phyloP scores from a whole-genome alignment of 495 filamentous ascomycete genomes.

The Lophium mytilinum region DNA sequence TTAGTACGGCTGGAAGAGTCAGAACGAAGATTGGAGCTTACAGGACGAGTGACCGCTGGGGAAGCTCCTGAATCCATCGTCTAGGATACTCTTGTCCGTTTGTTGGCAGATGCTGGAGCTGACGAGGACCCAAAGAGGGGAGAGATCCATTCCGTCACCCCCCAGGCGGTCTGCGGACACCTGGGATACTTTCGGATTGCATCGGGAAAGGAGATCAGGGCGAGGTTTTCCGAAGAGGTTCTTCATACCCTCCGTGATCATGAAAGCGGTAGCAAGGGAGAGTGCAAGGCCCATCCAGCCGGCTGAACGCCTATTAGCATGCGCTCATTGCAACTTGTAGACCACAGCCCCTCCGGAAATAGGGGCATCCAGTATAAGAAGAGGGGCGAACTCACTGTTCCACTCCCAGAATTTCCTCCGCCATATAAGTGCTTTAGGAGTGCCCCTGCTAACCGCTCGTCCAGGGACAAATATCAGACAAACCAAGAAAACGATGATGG shows the following conservation, averaged over 20 bases:
- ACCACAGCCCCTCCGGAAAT: too few species aligned
- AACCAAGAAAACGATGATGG: conserved; percentile 42
- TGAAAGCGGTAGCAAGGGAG: conserved; percentile 45
- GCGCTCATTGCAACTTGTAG: too few species aligned
- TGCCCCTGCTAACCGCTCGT: conserved; percentile 24
- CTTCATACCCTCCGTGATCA: conserved; percentile 57
- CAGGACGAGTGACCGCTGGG: conserved; percentile 63
- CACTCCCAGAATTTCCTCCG: conserved; percentile 53
- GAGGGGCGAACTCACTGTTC: conserved; percentile 35
- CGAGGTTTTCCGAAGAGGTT: conserved; percentile 55
- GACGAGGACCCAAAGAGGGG: conserved; percentile 43
- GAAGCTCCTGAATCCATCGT: conserved; percentile 59
- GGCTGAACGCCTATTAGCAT: conserved; percentile 8
- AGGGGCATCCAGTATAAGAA: neutral
- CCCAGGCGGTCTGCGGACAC: conserved; percentile 41
- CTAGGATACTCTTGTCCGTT: conserved; percentile 32
- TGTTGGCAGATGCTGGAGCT: conserved; percentile 47
- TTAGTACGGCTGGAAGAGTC: neutral
- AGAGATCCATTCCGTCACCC: conserved; percentile 41
- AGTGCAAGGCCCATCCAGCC: conserved; percentile 58
- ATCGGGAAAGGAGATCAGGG: conserved; percentile 56
- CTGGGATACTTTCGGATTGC: conserved; percentile 46
- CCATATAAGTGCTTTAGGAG: conserved; percentile 35
- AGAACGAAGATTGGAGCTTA: conserved; percentile 30
- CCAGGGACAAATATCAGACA: conserved; percentile 45